These are phyloP conservation scores for Backusella psychrophila DNA, from an alignment of 192 early-diverging fungal genomes.

Conservation along the genomic window DNA sequence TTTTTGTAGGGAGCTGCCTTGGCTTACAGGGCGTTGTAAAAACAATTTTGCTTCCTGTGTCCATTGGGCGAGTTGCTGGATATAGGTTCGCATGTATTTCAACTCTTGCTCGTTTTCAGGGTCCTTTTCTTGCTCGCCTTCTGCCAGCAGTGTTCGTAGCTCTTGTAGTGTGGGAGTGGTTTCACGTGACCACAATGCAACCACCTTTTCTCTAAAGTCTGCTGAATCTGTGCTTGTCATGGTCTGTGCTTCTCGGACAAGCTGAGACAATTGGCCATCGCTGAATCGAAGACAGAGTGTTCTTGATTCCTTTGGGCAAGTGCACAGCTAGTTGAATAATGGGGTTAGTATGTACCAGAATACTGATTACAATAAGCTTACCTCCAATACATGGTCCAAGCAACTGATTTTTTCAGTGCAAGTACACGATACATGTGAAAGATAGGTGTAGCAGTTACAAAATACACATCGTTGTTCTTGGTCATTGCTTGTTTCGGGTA, in stretches of 20 bases:
- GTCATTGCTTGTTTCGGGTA: conserved; percentile 22
- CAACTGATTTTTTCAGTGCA: conserved; percentile 66
- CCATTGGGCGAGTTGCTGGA: not conserved
- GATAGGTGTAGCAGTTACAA: conserved; percentile 73
- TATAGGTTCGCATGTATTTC: not conserved
- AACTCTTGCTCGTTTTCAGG: not conserved
- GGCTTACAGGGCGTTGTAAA: not conserved
- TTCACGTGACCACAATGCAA: conserved; percentile 26
- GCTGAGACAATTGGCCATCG: conserved; percentile 35
- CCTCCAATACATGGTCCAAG: conserved; percentile 54
- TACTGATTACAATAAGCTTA: not conserved
- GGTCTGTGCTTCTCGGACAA: not conserved
- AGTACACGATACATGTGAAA: conserved; percentile 62
- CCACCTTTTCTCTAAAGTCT: conserved; percentile 26
- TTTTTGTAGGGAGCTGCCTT: not conserved
- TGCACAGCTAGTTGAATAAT: conserved; percentile 30
- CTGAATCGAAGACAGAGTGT: conserved; percentile 37
- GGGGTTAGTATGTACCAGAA: not conserved
- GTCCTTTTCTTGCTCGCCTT: not conserved
- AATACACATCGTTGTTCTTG: conserved; percentile 62
- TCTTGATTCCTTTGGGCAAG: conserved; percentile 32
- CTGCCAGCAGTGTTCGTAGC: not conserved
- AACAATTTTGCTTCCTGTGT: not conserved
- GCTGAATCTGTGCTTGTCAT: not conserved
- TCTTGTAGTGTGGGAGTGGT: conserved; percentile 30